Percentiles rank a stretch among this genome's conserved stretches.
These are phyloP conservation scores for Sugiyamaella grinbergsii DNA, from an alignment of 1,139 yeast species.

Conservation along the genomic window DNA sequence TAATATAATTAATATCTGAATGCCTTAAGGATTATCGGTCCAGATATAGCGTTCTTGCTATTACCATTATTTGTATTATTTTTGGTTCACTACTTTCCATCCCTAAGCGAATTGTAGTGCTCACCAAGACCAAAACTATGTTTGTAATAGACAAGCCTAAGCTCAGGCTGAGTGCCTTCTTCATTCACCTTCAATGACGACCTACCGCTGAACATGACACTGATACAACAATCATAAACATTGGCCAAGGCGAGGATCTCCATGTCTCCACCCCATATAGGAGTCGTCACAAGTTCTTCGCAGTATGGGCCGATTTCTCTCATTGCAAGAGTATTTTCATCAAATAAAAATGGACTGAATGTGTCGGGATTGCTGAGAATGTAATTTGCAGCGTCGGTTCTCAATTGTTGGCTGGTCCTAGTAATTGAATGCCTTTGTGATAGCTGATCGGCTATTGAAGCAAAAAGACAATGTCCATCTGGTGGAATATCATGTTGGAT, in stretches of 20 bases:
- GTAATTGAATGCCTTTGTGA: constrained; percentile 50
- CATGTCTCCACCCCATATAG: constrained; percentile 96
- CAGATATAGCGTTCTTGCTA: too few relatives aligned
- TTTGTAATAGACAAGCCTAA: constrained; percentile 77
- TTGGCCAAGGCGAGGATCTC: constrained; percentile 81
- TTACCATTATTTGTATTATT: too few relatives aligned
- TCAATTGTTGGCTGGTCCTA: constrained; percentile 54
- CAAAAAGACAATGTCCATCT: constrained; percentile 93
- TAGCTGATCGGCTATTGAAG: constrained; percentile 81
- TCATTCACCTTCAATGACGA: constrained; percentile 63
- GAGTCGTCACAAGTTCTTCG: constrained; percentile 64
- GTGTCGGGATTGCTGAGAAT: constrained; percentile 66
- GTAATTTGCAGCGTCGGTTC: constrained; percentile 66
- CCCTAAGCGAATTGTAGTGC: constrained; percentile 85
- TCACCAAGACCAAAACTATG: constrained; percentile 90
- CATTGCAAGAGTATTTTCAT: constrained; percentile 65
- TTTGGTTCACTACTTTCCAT: constrained; percentile 38
- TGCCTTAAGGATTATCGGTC: neutral
- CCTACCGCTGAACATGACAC: constrained; percentile 75
- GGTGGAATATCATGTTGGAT: constrained; percentile 64
- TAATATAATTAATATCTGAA: neutral
- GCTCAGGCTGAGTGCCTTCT: constrained; percentile 47
- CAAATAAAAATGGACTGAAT: constrained; percentile 79
- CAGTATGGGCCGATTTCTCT: constrained; percentile 72
- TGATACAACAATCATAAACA: constrained; percentile 68